Evolutionary conservation across 2,329 filamentous ascomycete genomes (phyloP), one percentile per base, ranked within the genome.

Genomic region (Rachicladosporium sp.): DNA sequence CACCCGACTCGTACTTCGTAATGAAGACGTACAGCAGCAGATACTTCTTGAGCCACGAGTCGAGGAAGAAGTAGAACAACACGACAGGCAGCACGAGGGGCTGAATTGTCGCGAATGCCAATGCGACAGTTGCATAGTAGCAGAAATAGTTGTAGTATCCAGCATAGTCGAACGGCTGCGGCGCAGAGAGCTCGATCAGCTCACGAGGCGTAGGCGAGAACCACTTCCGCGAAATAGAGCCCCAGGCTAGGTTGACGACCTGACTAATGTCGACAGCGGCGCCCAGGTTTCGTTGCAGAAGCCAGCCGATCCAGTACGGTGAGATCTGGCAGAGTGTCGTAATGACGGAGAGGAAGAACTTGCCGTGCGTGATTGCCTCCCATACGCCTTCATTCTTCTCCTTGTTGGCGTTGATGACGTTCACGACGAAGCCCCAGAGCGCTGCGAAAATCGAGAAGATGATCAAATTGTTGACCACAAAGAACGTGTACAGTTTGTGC

Each of bases 81-180:
- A 84, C 86, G 31, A 93, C 82, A 0, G 84, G 78, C 5, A 98
- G 70, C 2, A 91, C 82, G 15, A 96, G 70, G 0, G 91, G 91
- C 60, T 96, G 91, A 38, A 96, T 70, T 2, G 79, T 77, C 2
- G 81, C 78, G 55, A 91, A 95, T 52, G 80, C 86, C 10, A 98
- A 69, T 0, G 86, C 82, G 27, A 96, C 83, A 0, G 89, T 95
- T 15, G 82, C 71, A 65, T 96, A 98, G 65, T 85, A 98, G 21
- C 96, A 69, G 62, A 95, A 95, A 60, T 93, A 96, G 61, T 95
- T 96, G 72, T 95, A 98, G 65, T 96, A 96, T 51, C 78, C 86
- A 42, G 91, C 86, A 55, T 95, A 96, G 50, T 96, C 88, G 58
- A 98, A 95, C 0, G 84, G 70, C 2, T 85, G 88, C 1, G 91